Evolutionary conservation across 2,329 filamentous ascomycete genomes (phyloP), one percentile per base, ranked within the genome.

Genomic region (Diaporthe sp.): DNA sequence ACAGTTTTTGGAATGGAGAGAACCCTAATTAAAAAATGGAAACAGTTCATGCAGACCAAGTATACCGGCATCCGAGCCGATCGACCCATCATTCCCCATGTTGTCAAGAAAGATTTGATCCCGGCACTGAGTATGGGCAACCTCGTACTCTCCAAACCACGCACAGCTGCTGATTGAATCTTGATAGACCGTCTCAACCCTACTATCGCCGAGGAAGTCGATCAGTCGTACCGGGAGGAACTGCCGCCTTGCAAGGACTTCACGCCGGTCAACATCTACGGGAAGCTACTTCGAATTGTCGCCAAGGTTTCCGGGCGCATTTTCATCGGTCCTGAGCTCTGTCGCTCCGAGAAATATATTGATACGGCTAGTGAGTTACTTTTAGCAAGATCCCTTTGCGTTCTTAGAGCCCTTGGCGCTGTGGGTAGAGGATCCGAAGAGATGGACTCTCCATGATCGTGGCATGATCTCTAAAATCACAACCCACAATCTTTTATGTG

Each of bases 261-360:
- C 86, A 86, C 82, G 0, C 73, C 81, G 1, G 80, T 87, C 58
- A 83, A 83, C n/a, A 83, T 87, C 44, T 82, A 86, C 80, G 75
- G 81, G 13, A 83, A 81, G 12, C 79, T 89, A 7, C 81, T 88
- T 3, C 85, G 85, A 25, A 84, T 89, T 53, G 85, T 90, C 1
- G 86, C 85, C 67, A 85, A 85, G 75, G 83, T 86, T 0, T 88
- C 86, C 0, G 87, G 87, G 4, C 82, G 85, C 15, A 80, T 89
- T 39, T 89, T 89, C 71, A 82, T 89, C 39, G 88, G 87, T 7
- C 80, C 85, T 1, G 86, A 88, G 71, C 82, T 88, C 1, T 87
- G 86, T 77, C 86, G 85, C 44, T 79, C 83, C 4, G 85, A 87
- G 53, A 81, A 83, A 37, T 89, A 88, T 78, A 79, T 89, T 3